Evolutionary conservation across 371 early-diverging fungal species (phyloP).

Genomic region (Mucor indicus): DNA sequence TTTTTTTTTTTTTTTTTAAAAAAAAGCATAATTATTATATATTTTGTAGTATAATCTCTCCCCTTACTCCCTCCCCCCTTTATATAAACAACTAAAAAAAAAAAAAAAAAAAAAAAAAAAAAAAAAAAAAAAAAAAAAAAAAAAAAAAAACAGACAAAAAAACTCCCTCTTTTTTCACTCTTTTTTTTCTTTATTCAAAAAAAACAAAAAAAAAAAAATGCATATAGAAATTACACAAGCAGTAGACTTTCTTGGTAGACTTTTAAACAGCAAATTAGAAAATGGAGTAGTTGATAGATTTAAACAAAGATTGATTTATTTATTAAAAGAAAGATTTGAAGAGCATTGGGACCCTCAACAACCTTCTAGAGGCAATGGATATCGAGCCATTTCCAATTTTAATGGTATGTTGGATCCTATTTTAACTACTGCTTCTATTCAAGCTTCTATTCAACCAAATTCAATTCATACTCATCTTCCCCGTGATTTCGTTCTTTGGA

Average conservation of each 20-base stretch:
- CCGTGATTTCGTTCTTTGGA: slow-evolving; percentile 74
- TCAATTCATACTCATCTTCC: slow-evolving; percentile 55
- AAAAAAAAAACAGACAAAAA: no score
- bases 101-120: no score
- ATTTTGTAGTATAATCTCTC: no score
- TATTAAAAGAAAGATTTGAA: slow-evolving; percentile 37
- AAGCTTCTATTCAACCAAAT: slow-evolving; percentile 28
- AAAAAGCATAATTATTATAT: no score
- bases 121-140: no score
- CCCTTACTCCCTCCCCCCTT: no score
- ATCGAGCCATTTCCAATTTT: slow-evolving; percentile 70
- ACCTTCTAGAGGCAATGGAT: slow-evolving; percentile 68
- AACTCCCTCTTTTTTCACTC: slow-evolving; percentile 5
- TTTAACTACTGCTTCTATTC: slow-evolving; percentile 43
- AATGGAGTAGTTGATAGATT: slow-evolving; percentile 30
- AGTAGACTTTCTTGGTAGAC: slow-evolving; percentile 49
- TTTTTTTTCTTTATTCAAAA: not conserved
- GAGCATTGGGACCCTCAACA: slow-evolving; percentile 71
- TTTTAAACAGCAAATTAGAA: slow-evolving; percentile 40
- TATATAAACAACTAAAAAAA: no score
- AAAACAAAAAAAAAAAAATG: slow-evolving; percentile 29
- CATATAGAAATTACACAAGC: slow-evolving; percentile 58
- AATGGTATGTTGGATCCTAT: slow-evolving; percentile 64
- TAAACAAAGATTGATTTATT: slow-evolving; percentile 31
- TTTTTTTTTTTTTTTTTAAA: no score